phyloP scores from a whole-genome alignment of 2,329 filamentous ascomycete species.

The Thelonectria discophora region DNA sequence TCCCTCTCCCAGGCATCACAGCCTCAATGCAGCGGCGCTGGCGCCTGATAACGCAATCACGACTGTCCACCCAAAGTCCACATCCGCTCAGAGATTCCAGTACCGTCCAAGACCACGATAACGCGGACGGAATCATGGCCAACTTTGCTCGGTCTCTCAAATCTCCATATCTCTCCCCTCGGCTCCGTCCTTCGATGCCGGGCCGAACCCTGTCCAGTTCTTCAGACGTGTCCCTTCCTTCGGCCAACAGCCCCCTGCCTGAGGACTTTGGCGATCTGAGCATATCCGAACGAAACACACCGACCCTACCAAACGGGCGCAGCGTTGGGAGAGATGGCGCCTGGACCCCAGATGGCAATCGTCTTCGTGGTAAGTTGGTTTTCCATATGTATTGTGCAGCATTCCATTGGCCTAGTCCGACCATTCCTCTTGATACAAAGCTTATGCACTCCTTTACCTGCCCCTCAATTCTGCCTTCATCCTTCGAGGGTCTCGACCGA shows the following conservation, averaged over 20 bases:
- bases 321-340: conserved; percentile 29
- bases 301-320: conserved; percentile 29
- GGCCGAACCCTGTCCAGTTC: conserved; percentile 57
- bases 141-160: conserved; percentile 60
- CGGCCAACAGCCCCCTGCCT: conserved; percentile 41
- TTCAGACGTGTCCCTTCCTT: conserved; percentile 53
- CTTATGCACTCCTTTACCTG: neutral
- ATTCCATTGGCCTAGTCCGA: conserved; percentile 18
- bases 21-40: conserved; percentile 8
- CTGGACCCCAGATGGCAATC: conserved; percentile 27
- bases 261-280: conserved; percentile 45
- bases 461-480: conserved; percentile 9
- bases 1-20: neutral
- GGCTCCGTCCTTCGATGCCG: conserved; percentile 55
- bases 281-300: conserved; percentile 44
- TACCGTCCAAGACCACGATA: conserved; percentile 12
- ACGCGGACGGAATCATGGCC: conserved; percentile 51
- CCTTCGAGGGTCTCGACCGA: conserved; percentile 11
- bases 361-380: conserved; percentile 28
- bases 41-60: conserved; percentile 15
- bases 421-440: conserved; percentile 5
- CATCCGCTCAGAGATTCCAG: conserved; percentile 10
- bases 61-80: conserved; percentile 7
- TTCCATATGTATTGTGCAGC: neutral
- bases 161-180: conserved; percentile 55